Evolutionary conservation across 2,329 filamentous ascomycete species (phyloP), one percentile per base, ranked within the genome.

Genomic region (Colletotrichum kahawae): DNA sequence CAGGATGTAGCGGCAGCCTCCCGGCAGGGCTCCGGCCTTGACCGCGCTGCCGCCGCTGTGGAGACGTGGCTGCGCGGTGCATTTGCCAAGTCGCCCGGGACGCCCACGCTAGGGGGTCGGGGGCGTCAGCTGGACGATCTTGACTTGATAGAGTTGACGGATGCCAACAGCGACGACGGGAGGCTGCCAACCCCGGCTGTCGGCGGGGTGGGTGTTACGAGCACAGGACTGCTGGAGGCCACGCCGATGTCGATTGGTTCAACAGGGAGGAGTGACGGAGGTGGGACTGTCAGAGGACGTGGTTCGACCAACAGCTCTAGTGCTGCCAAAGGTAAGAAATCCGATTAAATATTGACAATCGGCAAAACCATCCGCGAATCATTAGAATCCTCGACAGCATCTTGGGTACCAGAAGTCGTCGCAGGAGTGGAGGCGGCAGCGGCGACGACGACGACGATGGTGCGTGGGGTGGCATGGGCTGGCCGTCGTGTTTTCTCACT

Each of bases 61-160:
- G 97, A 98, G 84, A 94, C 93, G 1, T 99, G 97, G 95, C 88
- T 98, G 74, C 90, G 96, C 75, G 95, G 95, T 77, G 92, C 98
- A 48, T 95, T 95, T 75, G 87, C 90, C 7, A 93, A 93, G 80
- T 88, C 90, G 6, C 88, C 89, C 1, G 83, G 84, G 24, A 90
- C 89, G n/a, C 89, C 89, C 2, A 83, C 85, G 31, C 76, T 87
- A n/a, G 85, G 85, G 24, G 63, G 6, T 77, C 81, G 29, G 75
- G 80, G 82, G 78, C 78, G 81, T 79, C 87, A 82, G 79, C 81
- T 80, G 77, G 87, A 87, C 18, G 82, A 90, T 16, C 87, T 90
- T 5, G 93, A 95, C 82, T 83, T 95, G 54, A 95, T 95, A 80
- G 94, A 95, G 82, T 86, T 95, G 75, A 89, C 91, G 24, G 92